Base-by-base conservation (phyloP, 495 filamentous ascomycete genomes). In the Aspergillus indologenus region DNA sequence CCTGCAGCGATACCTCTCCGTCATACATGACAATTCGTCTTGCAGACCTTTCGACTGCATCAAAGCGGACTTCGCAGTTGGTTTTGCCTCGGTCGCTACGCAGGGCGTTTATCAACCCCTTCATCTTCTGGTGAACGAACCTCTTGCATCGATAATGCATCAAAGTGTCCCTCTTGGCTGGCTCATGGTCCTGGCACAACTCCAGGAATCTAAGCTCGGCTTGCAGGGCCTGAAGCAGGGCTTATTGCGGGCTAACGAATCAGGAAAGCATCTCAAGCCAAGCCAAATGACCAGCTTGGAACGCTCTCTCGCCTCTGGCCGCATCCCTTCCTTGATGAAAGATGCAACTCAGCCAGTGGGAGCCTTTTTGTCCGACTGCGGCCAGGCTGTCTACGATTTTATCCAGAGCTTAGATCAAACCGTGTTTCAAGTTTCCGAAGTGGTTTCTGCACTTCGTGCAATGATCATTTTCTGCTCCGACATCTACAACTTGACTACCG, bases 281-380 rank as follows among this genome's bases (percentile, higher is more conserved):
- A 84, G 82, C 8, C 76, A 83, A 48, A 79, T 90, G 79, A 89
- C 83, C 59, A 81, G 85, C 3, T 71, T 92, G 18, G 86, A 92
- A 70, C 75, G 88, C 51, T 91, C 89, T 11, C 71, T 83, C 46
- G 79, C 84, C 15, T 81, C 82, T 11, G 70, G 68, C 51, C 80
- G 81, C 11, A 80, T 87, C 23, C 80, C 82, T 21, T 78, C 81
- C 11, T 75, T 87, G 19, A 80, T 82, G 55, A 85, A 85, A 45
- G 88, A 91, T 59, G 81, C 87, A 7, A 90, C 89, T 15, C 76
- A 79, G 52, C 76, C 77, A 45, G 70, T 81, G 43, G 77, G 71
- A n/a, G 54, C 60, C 1, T 81, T 81, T 58, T 54, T 83, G 43
- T 73, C 70, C 42, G 71, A 76, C 44, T 75, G 68, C 69, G 74